Conservation (phyloP, 2,329 filamentous ascomycete genomes). For the Colletotrichum lini region DNA sequence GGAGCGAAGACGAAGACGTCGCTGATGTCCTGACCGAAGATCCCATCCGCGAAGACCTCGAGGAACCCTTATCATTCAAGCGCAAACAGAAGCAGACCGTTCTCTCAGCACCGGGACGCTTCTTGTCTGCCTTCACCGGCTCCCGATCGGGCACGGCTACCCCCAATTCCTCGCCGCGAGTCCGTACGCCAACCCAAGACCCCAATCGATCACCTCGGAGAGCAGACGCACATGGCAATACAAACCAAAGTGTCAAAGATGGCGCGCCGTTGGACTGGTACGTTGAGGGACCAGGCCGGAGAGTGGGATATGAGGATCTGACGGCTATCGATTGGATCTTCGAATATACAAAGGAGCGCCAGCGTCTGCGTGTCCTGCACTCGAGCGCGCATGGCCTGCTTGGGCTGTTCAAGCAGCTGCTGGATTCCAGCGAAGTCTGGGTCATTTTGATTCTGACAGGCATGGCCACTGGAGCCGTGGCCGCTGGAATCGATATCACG, state of each 20-base stretch:
- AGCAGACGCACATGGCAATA: conserved; percentile 38
- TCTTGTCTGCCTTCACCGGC: conserved; percentile 65
- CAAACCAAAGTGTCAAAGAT: conserved; percentile 56
- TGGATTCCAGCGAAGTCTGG: conserved; percentile 94
- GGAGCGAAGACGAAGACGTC: conserved; percentile 56
- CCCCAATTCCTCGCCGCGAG: conserved; percentile 39
- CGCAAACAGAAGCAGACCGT: conserved; percentile 71
- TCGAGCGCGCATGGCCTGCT: conserved; percentile 78
- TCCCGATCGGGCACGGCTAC: conserved; percentile 47
- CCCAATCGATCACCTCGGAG: conserved; percentile 37
- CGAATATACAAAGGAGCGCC: conserved; percentile 96
- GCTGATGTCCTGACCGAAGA: conserved; percentile 67
- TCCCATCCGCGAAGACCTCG: conserved; percentile 65
- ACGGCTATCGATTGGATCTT: conserved; percentile 99
- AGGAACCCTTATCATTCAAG: conserved; percentile 77
- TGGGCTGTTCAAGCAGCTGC: conserved; percentile 79
- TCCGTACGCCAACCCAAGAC: conserved; percentile 44
- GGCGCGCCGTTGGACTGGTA: conserved; percentile 82
- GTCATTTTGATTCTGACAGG: conserved; percentile 89
- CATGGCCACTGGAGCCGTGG: conserved; percentile 84
- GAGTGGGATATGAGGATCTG: conserved; percentile 95
- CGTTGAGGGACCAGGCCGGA: conserved; percentile 86
- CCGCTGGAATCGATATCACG: conserved; percentile 89
- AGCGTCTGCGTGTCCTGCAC: conserved; percentile 83
- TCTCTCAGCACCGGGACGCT: conserved; percentile 61